These are phyloP conservation scores for Calophaca sinica DNA, from an alignment of 306 rosid species.

Conservation along the genomic window DNA sequence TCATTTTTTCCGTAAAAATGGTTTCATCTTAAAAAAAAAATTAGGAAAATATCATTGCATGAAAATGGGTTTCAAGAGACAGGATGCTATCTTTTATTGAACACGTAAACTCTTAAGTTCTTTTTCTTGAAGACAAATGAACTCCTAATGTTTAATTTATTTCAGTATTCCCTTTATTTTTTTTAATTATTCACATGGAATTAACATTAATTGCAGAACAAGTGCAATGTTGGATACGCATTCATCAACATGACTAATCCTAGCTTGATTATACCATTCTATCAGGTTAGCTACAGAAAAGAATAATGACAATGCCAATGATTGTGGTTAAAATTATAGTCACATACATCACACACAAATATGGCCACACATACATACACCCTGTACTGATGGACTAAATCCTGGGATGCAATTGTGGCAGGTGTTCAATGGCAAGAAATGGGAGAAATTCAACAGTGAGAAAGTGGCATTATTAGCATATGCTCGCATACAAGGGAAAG, in stretches of 20 bases:
- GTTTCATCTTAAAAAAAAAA: background rate
- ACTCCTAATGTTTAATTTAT: background rate
- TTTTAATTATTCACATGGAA: constrained; percentile 15
- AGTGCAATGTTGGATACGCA: constrained; percentile 86
- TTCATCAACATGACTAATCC: constrained; percentile 79
- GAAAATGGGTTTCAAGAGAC: constrained; percentile 25
- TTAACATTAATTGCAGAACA: constrained; percentile 61
- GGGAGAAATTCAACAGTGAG: constrained; percentile 85
- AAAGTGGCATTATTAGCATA: constrained; percentile 78
- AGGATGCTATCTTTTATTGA: constrained; percentile 5
- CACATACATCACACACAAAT: constrained; percentile 19
- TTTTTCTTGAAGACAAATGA: constrained; percentile 11
- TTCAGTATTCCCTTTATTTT: background rate
- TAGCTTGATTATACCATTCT: constrained; percentile 68
- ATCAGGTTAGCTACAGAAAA: constrained; percentile 54
- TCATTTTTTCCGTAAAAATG: background rate
- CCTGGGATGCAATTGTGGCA: constrained; percentile 39
- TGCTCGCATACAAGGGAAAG: constrained; percentile 79
- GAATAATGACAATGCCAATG: background rate
- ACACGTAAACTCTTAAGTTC: background rate
- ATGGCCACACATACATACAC: background rate
- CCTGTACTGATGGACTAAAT: constrained; percentile 12
- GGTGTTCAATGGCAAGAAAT: constrained; percentile 76
- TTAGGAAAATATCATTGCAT: background rate
- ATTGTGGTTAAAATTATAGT: background rate